Conservation (phyloP, 768 basidiomycete genomes). For the Mrakia gelida region DNA sequence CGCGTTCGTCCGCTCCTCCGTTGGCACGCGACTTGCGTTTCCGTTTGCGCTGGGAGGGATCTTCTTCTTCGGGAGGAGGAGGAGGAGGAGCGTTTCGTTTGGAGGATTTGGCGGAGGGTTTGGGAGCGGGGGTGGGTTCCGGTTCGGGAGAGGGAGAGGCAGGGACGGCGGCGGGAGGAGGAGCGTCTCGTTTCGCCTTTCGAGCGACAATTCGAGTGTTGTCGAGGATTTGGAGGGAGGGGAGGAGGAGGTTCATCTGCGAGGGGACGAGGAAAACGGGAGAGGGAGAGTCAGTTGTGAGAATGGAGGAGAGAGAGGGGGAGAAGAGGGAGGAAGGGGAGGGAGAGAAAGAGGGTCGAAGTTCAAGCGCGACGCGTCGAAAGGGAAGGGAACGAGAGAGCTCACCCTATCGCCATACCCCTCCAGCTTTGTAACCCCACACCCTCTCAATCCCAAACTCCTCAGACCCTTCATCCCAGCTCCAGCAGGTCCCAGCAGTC, state of each 20-base stretch:
- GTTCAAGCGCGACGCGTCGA: neutral
- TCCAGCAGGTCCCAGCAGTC: neutral
- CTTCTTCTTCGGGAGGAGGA: neutral
- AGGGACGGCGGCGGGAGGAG: neutral
- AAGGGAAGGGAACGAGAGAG: neutral
- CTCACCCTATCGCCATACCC: constrained; percentile 26
- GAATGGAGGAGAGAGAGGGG: too few species aligned
- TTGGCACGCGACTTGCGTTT: constrained; percentile 13
- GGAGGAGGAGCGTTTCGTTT: neutral
- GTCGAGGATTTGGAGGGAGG: constrained; percentile 32
- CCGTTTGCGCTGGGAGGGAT: neutral
- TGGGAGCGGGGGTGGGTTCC: neutral
- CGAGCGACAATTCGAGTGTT: constrained; percentile 27
- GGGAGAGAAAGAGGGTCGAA: too few species aligned
- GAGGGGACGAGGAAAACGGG: neutral
- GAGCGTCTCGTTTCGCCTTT: constrained; percentile 20
- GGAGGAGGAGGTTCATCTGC: constrained; percentile 28
- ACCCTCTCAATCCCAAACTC: constrained; percentile 30
- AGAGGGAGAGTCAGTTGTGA: neutral
- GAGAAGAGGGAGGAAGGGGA: too few species aligned
- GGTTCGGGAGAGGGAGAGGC: constrained; percentile 5
- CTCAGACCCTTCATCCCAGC: constrained; percentile 27
- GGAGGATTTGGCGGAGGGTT: neutral
- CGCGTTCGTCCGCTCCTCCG: neutral
- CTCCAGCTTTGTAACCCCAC: constrained; percentile 19